Evolutionary conservation across 2,329 filamentous ascomycete species (phyloP), one percentile per base, ranked within the genome.

Genomic region (Chrysosporium queenslandicum): DNA sequence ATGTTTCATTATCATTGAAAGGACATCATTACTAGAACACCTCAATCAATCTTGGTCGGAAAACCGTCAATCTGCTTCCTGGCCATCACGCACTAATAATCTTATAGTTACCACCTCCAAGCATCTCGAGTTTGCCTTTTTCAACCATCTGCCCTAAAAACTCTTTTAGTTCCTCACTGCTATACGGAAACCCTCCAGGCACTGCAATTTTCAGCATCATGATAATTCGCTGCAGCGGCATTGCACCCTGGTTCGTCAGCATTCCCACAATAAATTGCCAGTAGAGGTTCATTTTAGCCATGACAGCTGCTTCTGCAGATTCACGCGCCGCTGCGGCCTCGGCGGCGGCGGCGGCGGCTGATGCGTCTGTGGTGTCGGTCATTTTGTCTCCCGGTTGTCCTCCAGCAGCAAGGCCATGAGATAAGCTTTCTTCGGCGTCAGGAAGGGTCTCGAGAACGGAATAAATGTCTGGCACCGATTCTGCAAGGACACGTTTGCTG

Each of bases 131-230:
- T 60, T 81, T 80, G 27, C 82, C 83, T 39, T 78, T 80, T 4
- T 74, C 73, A n/a, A 91, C 83, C 79, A 94, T 90, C 55, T 85
- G 81, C 7, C 73, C 79, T 53, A 97, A 69, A 65, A 96, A 86
- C 66, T 85, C 86, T 61, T 82, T 80, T 56, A 97, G 71, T 70
- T 97, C 90, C 64, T 95, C 90, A 62, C 87, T 87, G 56, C 85
- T 87, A 77, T 88, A 95, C 0, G 87, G 81, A 64, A 95, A 96
- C 1, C 89, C 90, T 11, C 88, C 88, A 0, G 86, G 80, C 49
- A 96, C 82, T 54, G 91, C 78, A 78, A 97, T 91, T 70, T 87
- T 88, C 76, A 98, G 77, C 87, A 97, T 96, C 84, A 90, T 94
- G 7, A 82, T 78, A 58, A 98, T 94, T 65, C 89, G 80, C 52